phyloP scores from a whole-genome alignment of 495 filamentous ascomycete species.

The Aspergillus wentii region DNA sequence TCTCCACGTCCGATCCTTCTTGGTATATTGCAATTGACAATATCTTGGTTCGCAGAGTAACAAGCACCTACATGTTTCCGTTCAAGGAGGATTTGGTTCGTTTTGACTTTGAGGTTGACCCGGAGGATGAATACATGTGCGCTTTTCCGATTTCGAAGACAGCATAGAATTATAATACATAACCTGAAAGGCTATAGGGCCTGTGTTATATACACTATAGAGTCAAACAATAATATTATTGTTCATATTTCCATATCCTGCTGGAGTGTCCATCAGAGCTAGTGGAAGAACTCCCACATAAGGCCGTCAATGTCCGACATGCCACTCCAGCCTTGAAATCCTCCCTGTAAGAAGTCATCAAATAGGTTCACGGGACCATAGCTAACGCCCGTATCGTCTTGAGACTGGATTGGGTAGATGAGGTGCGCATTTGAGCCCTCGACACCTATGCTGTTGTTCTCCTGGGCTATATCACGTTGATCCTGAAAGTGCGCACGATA shows the following conservation, averaged over 20 bases:
- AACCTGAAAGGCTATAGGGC: too few relatives aligned
- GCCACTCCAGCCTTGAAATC: constrained; percentile 24
- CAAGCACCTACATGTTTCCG: constrained; percentile 38
- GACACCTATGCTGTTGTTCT: not conserved
- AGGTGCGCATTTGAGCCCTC: not conserved
- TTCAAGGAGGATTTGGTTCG: constrained; percentile 44
- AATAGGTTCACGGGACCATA: constrained; percentile 20
- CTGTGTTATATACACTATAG: too few relatives aligned
- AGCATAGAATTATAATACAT: not conserved
- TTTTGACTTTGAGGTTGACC: constrained; percentile 46
- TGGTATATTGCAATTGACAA: not conserved
- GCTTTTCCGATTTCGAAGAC: constrained; percentile 25
- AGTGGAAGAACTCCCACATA: constrained; percentile 30
- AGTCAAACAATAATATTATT: too few relatives aligned
- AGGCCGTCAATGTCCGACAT: constrained; percentile 32
- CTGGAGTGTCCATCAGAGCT: too few relatives aligned
- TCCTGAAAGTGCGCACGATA: not conserved
- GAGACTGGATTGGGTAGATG: constrained; percentile 1
- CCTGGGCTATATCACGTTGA: not conserved
- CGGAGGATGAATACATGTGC: constrained; percentile 27
- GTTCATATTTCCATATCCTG: not conserved
- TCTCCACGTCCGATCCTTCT: not conserved
- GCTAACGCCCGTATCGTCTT: constrained; percentile 7
- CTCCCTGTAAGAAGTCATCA: constrained; percentile 21
- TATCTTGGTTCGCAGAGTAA: constrained; percentile 19